A percentile compares a stretch with the other conserved stretches of the same genome.
These are phyloP conservation scores for Tardiomyces depauwii DNA, from an alignment of 1,139 yeast species.

Conservation along the genomic window DNA sequence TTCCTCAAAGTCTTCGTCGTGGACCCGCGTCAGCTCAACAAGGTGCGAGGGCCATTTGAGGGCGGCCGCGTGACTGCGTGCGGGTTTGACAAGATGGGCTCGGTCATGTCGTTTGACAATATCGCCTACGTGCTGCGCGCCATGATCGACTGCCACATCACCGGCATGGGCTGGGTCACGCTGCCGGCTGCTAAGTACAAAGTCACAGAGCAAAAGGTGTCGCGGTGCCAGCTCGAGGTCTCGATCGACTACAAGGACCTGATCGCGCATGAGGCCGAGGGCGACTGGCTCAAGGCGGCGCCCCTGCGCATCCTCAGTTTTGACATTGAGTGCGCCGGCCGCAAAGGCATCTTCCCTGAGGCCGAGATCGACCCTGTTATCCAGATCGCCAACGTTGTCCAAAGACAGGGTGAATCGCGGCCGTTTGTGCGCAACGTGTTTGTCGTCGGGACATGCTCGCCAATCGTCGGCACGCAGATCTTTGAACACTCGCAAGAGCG, in stretches of 20 bases:
- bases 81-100: constrained; percentile 16
- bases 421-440: constrained; percentile 94
- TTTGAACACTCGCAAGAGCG: constrained; percentile 64
- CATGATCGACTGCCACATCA: constrained; percentile 79
- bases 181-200: constrained; percentile 65
- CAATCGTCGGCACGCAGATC: constrained; percentile 89
- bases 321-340: constrained; percentile 97
- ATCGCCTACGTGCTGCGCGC: constrained; percentile 73
- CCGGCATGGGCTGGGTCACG: constrained; percentile 98
- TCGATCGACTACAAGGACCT: constrained; percentile 55
- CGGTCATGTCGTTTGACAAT: constrained; percentile 71
- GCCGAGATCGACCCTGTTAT: constrained; percentile 89
- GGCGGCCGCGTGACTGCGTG: constrained; percentile 63
- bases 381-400: constrained; percentile 93
- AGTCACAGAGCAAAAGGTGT: constrained; percentile 33
- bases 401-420: constrained; percentile 64
- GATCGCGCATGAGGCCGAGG: constrained; percentile 77
- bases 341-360: constrained; percentile 95
- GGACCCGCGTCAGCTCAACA: constrained; percentile 55
- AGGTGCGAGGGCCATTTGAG: constrained; percentile 70
- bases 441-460: constrained; percentile 82
- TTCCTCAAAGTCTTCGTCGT: constrained; percentile 64
- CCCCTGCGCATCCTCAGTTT: constrained; percentile 89
- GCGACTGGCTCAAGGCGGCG: constrained; percentile 89
- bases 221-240: constrained; percentile 83